A percentile compares a stretch with the other conserved stretches of the same genome.
These are phyloP conservation scores for Pseudocercospora fuligena DNA, from an alignment of 2,329 filamentous ascomycete species.

Conservation along the genomic window DNA sequence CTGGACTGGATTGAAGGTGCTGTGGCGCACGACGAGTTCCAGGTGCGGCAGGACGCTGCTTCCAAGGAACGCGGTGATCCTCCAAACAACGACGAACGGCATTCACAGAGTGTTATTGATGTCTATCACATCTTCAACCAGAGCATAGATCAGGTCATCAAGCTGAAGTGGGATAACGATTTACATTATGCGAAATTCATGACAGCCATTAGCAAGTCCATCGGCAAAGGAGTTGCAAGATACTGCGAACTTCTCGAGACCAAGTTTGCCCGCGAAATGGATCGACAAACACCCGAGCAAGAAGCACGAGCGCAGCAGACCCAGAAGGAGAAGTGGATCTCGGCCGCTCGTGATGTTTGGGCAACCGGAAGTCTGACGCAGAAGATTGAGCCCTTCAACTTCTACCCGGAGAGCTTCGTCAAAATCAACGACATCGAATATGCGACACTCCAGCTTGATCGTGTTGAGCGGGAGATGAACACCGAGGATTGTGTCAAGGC, in stretches of 20 bases:
- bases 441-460: constrained; percentile 88
- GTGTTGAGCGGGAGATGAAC: constrained; percentile 85
- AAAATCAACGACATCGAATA: constrained; percentile 98
- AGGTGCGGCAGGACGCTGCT: constrained; percentile 69
- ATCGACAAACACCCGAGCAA: constrained; percentile 85
- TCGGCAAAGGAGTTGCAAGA: constrained; percentile 78
- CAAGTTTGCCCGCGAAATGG: constrained; percentile 89
- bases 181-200: constrained; percentile 95
- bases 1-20: constrained; percentile 85
- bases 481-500: constrained; percentile 88
- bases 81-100: constrained; percentile 78
- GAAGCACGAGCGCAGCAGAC: constrained; percentile 76
- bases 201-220: constrained; percentile 85
- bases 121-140: constrained; percentile 94
- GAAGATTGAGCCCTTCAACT: constrained; percentile 94
- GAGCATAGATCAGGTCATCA: constrained; percentile 81
- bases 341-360: constrained; percentile 92
- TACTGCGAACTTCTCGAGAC: constrained; percentile 92
- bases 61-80: constrained; percentile 56
- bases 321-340: constrained; percentile 89
- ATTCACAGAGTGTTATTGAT: constrained; percentile 92
- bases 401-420: constrained; percentile 92
- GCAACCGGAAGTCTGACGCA: constrained; percentile 72
- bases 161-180: constrained; percentile 91
- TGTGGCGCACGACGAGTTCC: constrained; percentile 87